These are phyloP conservation scores for Aspergillus sp. DNA, from an alignment of 2,329 filamentous ascomycete genomes.

Conservation along the genomic window DNA sequence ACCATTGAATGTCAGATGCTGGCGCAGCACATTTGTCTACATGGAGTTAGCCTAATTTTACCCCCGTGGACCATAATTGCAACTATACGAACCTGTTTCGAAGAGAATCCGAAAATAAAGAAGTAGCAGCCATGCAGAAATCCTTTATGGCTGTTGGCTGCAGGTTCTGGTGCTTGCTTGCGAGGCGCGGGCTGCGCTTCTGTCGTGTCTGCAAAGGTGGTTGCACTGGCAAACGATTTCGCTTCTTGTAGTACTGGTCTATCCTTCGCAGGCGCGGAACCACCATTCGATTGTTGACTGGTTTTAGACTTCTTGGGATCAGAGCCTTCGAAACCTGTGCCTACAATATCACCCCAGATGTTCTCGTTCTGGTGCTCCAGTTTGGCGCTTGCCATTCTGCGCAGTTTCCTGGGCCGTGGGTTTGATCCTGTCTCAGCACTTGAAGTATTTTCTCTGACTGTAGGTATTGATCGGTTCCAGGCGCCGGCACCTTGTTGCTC, in stretches of 20 bases:
- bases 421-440: conserved; percentile 44
- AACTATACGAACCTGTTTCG: conserved; percentile 42
- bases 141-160: conserved; percentile 35
- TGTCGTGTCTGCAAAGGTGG: conserved; percentile 22
- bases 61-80: neutral
- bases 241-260: conserved; percentile 24
- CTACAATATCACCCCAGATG: conserved; percentile 87
- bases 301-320: conserved; percentile 20
- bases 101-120: conserved; percentile 54
- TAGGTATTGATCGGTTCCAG: conserved; percentile 52
- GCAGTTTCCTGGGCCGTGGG: conserved; percentile 68
- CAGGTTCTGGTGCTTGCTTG: conserved; percentile 10
- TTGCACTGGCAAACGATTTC: conserved; percentile 35
- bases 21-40: conserved; percentile 31
- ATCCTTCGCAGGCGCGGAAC: conserved; percentile 7
- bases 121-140: conserved; percentile 52
- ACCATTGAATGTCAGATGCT: conserved; percentile 37
- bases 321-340: conserved; percentile 31
- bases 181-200: conserved; percentile 8
- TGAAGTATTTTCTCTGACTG: conserved; percentile 23
- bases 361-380: conserved; percentile 70
- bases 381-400: conserved; percentile 80
- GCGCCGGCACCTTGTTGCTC: conserved; percentile 71
- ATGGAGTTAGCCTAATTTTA: neutral
- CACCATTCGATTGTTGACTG: conserved; percentile 19